Conservation (phyloP, 192 early-diverging fungal genomes). For the Dissophora globulifera region DNA sequence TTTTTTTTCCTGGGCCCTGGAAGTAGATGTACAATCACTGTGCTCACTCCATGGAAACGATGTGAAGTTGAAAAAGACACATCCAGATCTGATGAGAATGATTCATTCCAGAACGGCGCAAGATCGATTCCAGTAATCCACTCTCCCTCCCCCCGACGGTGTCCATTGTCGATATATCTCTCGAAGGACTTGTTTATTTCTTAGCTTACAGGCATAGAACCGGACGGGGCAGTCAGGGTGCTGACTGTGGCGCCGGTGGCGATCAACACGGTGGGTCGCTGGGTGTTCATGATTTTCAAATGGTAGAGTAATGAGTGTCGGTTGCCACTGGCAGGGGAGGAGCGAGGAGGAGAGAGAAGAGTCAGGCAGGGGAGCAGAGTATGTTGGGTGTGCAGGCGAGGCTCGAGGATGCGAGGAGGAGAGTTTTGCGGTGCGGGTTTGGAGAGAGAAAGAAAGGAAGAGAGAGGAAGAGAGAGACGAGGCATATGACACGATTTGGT, state of each 20-base stretch:
- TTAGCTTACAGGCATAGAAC: neutral
- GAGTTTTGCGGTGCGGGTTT: neutral
- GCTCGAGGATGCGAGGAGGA: too few species aligned
- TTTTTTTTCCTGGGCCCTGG: too few species aligned
- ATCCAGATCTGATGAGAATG: too few species aligned
- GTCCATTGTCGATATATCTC: neutral
- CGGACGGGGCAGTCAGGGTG: neutral
- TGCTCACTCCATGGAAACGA: neutral
- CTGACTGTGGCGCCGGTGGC: neutral
- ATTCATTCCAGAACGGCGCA: too few species aligned
- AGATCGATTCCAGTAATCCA: too few species aligned
- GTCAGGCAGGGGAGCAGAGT: too few species aligned
- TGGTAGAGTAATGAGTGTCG: neutral
- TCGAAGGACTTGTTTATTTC: neutral
- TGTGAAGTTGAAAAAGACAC: neutral
- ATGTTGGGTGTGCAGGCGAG: too few species aligned
- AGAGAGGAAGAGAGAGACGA: neutral
- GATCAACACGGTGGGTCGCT: constrained; percentile 10
- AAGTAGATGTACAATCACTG: too few species aligned
- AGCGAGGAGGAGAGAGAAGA: neutral
- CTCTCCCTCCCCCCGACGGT: too few species aligned
- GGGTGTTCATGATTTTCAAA: neutral
- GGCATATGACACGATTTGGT: neutral
- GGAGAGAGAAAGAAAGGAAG: neutral
- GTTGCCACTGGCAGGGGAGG: too few species aligned